phyloP scores from a whole-genome alignment of 2,329 filamentous ascomycete genomes.

The Fusarium domesticum region DNA sequence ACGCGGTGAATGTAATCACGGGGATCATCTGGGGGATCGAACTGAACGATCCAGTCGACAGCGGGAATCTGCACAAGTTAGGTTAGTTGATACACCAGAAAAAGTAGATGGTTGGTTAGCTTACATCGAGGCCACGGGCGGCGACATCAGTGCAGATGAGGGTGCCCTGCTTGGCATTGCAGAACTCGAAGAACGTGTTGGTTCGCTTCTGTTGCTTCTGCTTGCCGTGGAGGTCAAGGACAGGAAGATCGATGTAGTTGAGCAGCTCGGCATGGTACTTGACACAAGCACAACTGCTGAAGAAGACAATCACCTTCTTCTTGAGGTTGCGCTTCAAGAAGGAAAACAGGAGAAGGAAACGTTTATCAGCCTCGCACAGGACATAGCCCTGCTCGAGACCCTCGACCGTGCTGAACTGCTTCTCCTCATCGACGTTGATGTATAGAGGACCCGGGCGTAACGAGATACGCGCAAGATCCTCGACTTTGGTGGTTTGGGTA shows the following conservation, averaged over 20 bases:
- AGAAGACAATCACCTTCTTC: conserved; percentile 98
- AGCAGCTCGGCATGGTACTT: conserved; percentile 95
- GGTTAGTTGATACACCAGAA: conserved; percentile 11
- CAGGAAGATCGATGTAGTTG: conserved; percentile 94
- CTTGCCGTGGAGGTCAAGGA: conserved; percentile 85
- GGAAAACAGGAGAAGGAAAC: conserved; percentile 89
- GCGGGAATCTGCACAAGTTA: conserved; percentile 71
- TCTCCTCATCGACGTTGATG: conserved; percentile 91
- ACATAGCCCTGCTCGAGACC: conserved; percentile 96
- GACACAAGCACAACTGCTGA: conserved; percentile 87
- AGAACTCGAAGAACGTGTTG: conserved; percentile 96
- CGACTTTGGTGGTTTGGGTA: conserved; percentile 97
- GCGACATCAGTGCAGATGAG: conserved; percentile 97
- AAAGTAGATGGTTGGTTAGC: conserved; percentile 25
- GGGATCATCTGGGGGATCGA: conserved; percentile 89
- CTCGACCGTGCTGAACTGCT: conserved; percentile 88
- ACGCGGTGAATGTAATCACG: conserved; percentile 94
- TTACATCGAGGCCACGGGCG: conserved; percentile 82
- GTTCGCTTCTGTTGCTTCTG: conserved; percentile 99
- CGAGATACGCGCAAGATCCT: conserved; percentile 92
- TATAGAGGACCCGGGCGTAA: conserved; percentile 87
- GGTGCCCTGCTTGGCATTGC: conserved; percentile 71
- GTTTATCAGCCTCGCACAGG: conserved; percentile 86
- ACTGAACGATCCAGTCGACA: conserved; percentile 96
- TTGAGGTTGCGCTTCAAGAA: conserved; percentile 86